Percentiles rank a stretch among this genome's conserved stretches.
Evolutionary conservation across 257 asterid genomes (phyloP).

Genomic region (Solanum megistacrolobum): DNA sequence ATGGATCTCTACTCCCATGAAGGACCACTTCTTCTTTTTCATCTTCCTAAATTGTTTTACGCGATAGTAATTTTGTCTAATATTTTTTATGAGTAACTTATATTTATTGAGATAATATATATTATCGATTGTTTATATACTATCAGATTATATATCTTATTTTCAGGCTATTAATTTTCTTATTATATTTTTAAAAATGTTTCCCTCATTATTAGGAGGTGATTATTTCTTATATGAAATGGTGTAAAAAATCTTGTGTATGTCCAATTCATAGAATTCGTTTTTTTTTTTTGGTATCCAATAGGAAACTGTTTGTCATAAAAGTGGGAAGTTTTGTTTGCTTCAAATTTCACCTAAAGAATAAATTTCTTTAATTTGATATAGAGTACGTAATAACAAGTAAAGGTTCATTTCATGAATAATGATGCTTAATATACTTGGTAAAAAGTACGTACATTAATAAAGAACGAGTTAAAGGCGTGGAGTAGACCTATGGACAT

Average conservation of each 20-base stretch:
- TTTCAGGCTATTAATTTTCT: not conserved
- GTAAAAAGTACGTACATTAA: not conserved
- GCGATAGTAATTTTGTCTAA: too few relatives aligned
- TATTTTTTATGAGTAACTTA: not conserved
- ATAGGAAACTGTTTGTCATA: not conserved
- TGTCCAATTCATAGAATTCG: not conserved
- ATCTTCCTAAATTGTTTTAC: not conserved
- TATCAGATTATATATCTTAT: not conserved
- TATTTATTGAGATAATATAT: too few relatives aligned
- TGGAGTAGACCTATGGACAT: not conserved
- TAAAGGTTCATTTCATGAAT: not conserved
- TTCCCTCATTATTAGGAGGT: not conserved
- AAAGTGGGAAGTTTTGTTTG: not conserved
- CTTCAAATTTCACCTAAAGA: not conserved
- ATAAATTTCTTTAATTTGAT: too few relatives aligned
- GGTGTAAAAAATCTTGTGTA: not conserved
- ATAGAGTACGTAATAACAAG: not conserved
- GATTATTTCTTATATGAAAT: not conserved
- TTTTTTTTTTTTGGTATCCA: not conserved
- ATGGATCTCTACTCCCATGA: not conserved
- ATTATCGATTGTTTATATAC: not conserved
- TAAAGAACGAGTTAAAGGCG: not conserved
- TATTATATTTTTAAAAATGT: not conserved
- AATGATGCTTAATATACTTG: not conserved
- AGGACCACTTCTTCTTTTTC: not conserved